Evolutionary conservation across 176 grass and related monocot genomes (phyloP).

Genomic region (Avena sativa): DNA sequence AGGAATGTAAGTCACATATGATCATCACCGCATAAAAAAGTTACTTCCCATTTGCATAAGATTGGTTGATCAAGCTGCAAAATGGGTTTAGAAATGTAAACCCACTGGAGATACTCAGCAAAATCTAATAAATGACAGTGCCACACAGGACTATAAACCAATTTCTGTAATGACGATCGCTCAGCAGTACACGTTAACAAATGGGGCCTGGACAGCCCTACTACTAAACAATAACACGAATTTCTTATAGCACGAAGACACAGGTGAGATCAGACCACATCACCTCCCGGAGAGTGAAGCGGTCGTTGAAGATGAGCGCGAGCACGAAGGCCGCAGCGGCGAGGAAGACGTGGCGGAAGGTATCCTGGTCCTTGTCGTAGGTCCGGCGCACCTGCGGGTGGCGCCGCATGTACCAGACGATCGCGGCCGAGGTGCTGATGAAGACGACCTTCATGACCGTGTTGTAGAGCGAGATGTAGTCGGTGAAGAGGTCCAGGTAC

Average conservation of each 20-base stretch:
- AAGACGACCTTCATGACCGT: slow-evolving; percentile 94
- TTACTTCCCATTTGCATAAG: background rate
- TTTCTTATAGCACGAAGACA: background rate
- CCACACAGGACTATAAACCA: background rate
- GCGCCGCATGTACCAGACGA: slow-evolving; percentile 94
- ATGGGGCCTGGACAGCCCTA: background rate
- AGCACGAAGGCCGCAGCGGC: slow-evolving; percentile 44
- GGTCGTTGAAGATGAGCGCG: slow-evolving; percentile 81
- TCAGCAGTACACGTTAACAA: background rate
- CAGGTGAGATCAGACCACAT: background rate
- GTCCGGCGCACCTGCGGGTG: slow-evolving; percentile 82
- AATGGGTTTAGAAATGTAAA: background rate
- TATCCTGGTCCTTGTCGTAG: slow-evolving; percentile 90
- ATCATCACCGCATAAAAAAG: background rate
- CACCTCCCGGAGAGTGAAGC: slow-evolving; percentile 82
- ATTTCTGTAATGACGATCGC: background rate
- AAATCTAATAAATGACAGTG: background rate
- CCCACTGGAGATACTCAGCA: background rate
- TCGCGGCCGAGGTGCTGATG: slow-evolving; percentile 76
- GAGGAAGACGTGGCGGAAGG: slow-evolving; percentile 74
- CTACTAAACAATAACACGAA: background rate
- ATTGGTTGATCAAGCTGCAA: background rate
- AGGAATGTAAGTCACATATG: background rate
- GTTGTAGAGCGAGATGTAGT: slow-evolving; percentile 92
- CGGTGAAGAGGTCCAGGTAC: slow-evolving; percentile 89